phyloP scores from a whole-genome alignment of 805 yeast species.

The Monosporozyma solicola region DNA sequence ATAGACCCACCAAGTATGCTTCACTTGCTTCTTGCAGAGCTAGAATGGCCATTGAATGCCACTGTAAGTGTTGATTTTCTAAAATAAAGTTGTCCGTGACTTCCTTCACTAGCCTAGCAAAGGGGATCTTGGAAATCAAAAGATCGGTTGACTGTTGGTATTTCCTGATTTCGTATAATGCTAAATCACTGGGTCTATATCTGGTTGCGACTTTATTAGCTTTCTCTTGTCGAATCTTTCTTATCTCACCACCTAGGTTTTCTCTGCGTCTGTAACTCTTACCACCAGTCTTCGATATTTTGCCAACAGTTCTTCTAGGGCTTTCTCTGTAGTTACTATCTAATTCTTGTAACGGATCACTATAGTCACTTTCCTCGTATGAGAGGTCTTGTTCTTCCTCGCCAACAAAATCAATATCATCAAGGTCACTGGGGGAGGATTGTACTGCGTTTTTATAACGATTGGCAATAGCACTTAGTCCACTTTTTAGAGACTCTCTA shows the following conservation, averaged over 20 bases:
- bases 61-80: constrained; percentile 51
- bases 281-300: neutral
- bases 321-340: neutral
- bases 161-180: constrained; percentile 57
- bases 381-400: neutral
- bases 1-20: constrained; percentile 60
- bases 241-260: constrained; percentile 1
- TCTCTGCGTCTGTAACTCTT: neutral
- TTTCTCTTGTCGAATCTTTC: constrained; percentile 1
- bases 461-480: neutral
- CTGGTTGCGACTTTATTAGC: constrained; percentile 29
- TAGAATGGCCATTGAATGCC: constrained; percentile 72
- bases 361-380: neutral
- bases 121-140: constrained; percentile 62
- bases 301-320: neutral
- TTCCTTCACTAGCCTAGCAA: constrained; percentile 68
- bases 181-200: constrained; percentile 56
- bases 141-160: constrained; percentile 63
- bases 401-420: neutral
- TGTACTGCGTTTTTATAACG: neutral
- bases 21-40: constrained; percentile 79
- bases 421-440: neutral
- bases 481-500: neutral
- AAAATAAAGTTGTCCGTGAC: constrained; percentile 45
- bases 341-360: neutral